Evolutionary conservation across 306 rosid species (phyloP).

Genomic region (Ormosia emarginata): DNA sequence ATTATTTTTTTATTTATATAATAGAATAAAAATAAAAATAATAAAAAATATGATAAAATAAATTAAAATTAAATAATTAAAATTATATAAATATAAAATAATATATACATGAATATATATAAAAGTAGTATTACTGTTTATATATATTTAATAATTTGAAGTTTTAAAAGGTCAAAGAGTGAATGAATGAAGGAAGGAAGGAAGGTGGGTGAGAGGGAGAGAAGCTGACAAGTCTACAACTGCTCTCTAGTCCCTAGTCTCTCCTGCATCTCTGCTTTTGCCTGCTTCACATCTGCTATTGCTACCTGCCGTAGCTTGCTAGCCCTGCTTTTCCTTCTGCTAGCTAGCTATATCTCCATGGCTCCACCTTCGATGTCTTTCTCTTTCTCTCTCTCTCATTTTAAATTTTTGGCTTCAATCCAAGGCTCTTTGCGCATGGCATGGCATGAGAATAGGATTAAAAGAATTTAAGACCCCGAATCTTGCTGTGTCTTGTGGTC

Average conservation of each 20-base stretch:
- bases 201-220: background rate
- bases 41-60: too few relatives aligned
- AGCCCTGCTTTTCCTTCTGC: background rate
- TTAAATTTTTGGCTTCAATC: background rate
- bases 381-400: background rate
- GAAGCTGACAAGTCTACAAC: background rate
- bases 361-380: background rate
- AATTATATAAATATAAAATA: too few relatives aligned
- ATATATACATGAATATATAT: too few relatives aligned
- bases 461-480: background rate
- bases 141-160: too few relatives aligned
- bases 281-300: background rate
- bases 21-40: too few relatives aligned
- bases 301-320: background rate
- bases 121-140: too few relatives aligned
- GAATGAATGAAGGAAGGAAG: too few relatives aligned
- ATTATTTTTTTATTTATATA: too few relatives aligned
- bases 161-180: background rate
- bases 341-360: background rate
- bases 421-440: background rate
- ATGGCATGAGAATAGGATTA: background rate
- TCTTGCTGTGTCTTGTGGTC: background rate
- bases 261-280: slow-evolving; percentile 28
- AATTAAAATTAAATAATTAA: too few relatives aligned
- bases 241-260: slow-evolving; percentile 36